Base-by-base conservation (phyloP, 2,329 filamentous ascomycete genomes). In the Teratosphaeria destructans region DNA sequence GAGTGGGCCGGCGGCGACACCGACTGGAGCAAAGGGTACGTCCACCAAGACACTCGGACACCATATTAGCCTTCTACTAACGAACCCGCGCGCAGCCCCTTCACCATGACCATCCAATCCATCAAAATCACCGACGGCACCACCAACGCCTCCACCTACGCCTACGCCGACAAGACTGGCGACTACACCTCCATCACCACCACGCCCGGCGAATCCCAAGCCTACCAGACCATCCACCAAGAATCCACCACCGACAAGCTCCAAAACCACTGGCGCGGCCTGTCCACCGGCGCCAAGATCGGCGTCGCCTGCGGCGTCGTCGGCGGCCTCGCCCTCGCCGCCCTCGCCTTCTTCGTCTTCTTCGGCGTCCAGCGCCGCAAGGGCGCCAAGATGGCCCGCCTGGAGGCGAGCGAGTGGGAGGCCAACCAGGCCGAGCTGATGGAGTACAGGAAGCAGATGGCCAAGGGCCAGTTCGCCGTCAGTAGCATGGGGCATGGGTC, bases 281-380 rank as follows among this genome's bases (percentile, higher is more conserved):
- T 83, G 1, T 73, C 77, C 2, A 64, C 70, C 0, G 76, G 72
- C 16, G 78, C 78, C 57, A 80, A 82, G 63, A 76, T 79, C 57
- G 79, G 76, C 52, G 75, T 83, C 58, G 76, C 72, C 32, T 72
- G 71, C 37, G 75, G 73, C 27, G 78, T 77, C 54, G 70, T 79
- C 35, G 76, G 73, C 39, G 72, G 72, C 10, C 72, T 74, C 12
- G 63, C 65, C 34, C 64, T 79, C 27, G 69, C 68, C 7, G 65
- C 73, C 23, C 57, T 67, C 27, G 67, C 65, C 3, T 70, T 69
- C 55, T 64, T 72, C 11, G 74, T 79, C 65, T 81, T 75, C 71
- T 82, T 78, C 67, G 64, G 81, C 62, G 74, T 73, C 55, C 79
- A 82, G 68, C 75, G 81, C 60, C 74, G 76, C 60, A 72, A 74